Percentiles rank a stretch among this genome's conserved stretches.
phyloP scores from a whole-genome alignment of 768 basidiomycete species.

The Pisolithus orientalis region DNA sequence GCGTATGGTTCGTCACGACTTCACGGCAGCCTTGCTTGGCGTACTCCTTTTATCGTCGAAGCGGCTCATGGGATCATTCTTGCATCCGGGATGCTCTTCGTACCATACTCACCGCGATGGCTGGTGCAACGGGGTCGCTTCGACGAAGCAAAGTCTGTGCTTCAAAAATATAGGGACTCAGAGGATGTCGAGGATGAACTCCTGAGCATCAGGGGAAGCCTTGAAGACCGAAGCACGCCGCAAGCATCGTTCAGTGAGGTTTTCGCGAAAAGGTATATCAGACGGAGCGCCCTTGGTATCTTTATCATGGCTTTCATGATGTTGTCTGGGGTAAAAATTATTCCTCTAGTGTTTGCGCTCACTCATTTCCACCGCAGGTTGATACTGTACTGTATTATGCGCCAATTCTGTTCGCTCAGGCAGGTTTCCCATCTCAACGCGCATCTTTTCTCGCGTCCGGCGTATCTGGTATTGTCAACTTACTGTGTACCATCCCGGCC shows the following conservation, averaged over 20 bases:
- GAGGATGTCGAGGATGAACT: constrained; percentile 18
- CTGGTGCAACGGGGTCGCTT: constrained; percentile 27
- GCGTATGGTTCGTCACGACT: constrained; percentile 20
- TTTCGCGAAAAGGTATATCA: constrained; percentile 24
- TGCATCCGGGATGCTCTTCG: constrained; percentile 18
- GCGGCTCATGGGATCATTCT: constrained; percentile 13
- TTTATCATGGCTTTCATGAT: constrained; percentile 42
- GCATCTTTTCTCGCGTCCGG: constrained; percentile 47
- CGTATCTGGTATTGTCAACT: constrained; percentile 40
- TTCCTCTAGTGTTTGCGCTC: background rate
- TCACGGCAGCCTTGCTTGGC: constrained; percentile 20
- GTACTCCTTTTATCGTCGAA: constrained; percentile 22
- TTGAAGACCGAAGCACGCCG: constrained; percentile 18
- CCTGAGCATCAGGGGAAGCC: constrained; percentile 10
- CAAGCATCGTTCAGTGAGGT: constrained; percentile 20
- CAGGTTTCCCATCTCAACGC: constrained; percentile 41
- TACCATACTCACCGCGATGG: constrained; percentile 19
- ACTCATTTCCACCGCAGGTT: constrained; percentile 11
- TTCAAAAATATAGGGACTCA: constrained; percentile 13
- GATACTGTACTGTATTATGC: constrained; percentile 33
- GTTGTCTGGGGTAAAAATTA: constrained; percentile 21
- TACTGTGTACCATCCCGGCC: constrained; percentile 32
- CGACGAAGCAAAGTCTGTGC: constrained; percentile 27
- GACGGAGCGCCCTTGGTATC: constrained; percentile 33
- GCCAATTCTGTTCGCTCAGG: constrained; percentile 43